Conservation (phyloP, 495 filamentous ascomycete species). For the Penicillium daleae region DNA sequence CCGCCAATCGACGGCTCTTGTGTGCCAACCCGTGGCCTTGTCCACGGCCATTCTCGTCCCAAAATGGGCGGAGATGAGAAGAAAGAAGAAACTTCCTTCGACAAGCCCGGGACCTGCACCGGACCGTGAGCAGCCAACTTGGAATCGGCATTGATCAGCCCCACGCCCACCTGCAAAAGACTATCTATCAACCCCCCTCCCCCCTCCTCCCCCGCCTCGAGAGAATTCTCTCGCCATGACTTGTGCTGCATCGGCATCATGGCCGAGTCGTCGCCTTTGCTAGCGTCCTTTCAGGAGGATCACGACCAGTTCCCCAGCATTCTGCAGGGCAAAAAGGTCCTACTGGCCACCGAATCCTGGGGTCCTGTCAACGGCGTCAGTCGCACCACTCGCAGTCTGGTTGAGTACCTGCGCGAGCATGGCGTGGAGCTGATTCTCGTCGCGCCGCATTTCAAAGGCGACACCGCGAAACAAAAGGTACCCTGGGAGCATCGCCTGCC, state of each 20-base stretch:
- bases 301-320: conserved; percentile 46
- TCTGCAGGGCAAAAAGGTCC: conserved; percentile 55
- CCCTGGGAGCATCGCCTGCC: conserved; percentile 52
- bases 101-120: not conserved
- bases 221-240: conserved; percentile 5
- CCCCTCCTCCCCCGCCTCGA: not conserved
- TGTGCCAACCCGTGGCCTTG: not conserved
- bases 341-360: conserved; percentile 66
- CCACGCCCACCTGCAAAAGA: not conserved
- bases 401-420: conserved; percentile 60
- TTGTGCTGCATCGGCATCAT: conserved; percentile 17
- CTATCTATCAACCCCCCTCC: not conserved
- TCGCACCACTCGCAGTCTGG: conserved; percentile 62
- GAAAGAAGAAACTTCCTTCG: not conserved
- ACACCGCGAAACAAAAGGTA: conserved; percentile 17
- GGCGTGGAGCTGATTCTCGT: conserved; percentile 61
- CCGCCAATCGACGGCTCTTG: conserved; percentile 2
- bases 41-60: not conserved
- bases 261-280: conserved; percentile 23
- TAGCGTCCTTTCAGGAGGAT: conserved; percentile 8
- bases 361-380: conserved; percentile 70
- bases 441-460: conserved; percentile 52
- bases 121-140: not conserved
- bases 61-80: not conserved
- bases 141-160: conserved; percentile 4